Conservation (phyloP, 2,329 filamentous ascomycete genomes). For the Beauveria bassiana region DNA sequence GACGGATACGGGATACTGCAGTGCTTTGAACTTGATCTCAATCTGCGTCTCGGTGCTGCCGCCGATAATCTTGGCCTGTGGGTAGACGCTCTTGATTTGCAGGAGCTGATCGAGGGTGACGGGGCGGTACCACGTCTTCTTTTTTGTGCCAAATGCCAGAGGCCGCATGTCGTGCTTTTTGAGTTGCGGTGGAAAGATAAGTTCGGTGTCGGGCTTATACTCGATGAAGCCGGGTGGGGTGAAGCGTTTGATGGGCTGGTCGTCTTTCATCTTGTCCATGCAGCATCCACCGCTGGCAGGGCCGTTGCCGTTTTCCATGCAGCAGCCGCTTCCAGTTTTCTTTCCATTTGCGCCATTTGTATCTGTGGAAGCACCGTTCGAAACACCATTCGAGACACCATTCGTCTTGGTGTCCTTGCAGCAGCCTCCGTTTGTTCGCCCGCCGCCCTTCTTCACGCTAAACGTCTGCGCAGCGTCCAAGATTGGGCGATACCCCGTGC, state of each 20-base stretch:
- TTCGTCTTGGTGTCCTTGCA: constrained; percentile 28
- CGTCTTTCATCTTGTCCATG: constrained; percentile 49
- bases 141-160: constrained; percentile 86
- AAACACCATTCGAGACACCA: constrained; percentile 12
- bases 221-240: constrained; percentile 87
- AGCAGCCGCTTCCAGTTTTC: constrained; percentile 49
- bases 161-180: constrained; percentile 77
- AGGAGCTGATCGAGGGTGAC: constrained; percentile 80
- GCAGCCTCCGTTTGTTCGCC: constrained; percentile 14
- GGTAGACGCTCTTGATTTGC: constrained; percentile 81
- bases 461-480: constrained; percentile 92
- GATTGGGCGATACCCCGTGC: constrained; percentile 91
- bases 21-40: constrained; percentile 94
- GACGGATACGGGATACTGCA: constrained; percentile 83
- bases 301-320: constrained; percentile 56
- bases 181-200: constrained; percentile 86
- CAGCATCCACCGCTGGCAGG: constrained; percentile 51
- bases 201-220: constrained; percentile 85
- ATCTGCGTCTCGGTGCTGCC: constrained; percentile 97
- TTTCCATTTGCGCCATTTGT: neutral
- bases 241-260: constrained; percentile 57
- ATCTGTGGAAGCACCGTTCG: neutral
- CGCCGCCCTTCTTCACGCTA: constrained; percentile 46
- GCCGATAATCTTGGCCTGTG: constrained; percentile 86
- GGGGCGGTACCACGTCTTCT: constrained; percentile 88